Evolutionary conservation across 2,329 filamentous ascomycete genomes (phyloP).

Genomic region (Diaporthe aspalathi): DNA sequence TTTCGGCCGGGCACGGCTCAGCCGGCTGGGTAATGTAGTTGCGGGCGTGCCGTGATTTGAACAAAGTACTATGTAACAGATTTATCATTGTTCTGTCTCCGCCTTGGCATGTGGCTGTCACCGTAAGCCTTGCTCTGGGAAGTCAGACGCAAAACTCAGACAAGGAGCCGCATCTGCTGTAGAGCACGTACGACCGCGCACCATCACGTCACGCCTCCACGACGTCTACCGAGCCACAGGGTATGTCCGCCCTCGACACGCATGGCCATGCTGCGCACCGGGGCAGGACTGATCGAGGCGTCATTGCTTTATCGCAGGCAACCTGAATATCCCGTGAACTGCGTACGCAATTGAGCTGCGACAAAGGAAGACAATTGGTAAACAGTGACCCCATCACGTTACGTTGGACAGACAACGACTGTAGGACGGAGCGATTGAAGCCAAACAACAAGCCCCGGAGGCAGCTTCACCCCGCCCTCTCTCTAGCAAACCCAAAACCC

Average conservation of each 20-base stretch:
- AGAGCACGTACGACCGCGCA: not conserved
- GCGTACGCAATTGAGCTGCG: not conserved
- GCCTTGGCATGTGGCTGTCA: not conserved
- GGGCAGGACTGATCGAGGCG: not conserved
- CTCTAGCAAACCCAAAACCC: not conserved
- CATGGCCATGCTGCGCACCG: not conserved
- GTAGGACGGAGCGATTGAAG: not conserved
- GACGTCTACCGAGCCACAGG: not conserved
- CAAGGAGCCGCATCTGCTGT: not conserved
- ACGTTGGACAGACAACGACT: slow-evolving; percentile 22
- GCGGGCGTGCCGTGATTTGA: not conserved
- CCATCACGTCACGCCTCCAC: not conserved
- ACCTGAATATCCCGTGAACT: not conserved
- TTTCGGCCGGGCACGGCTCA: not conserved
- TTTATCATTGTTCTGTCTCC: not conserved
- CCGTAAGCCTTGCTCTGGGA: not conserved
- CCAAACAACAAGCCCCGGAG: not conserved
- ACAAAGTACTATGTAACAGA: slow-evolving; percentile 6
- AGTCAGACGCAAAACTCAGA: not conserved
- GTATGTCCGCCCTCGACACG: slow-evolving; percentile 3
- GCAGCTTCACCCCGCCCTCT: too few species aligned
- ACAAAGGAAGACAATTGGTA: not conserved
- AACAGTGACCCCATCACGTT: not conserved
- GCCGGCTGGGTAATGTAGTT: not conserved
- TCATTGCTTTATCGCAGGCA: not conserved